Conservation (phyloP, 169 alveolate genomes). For the Perkinsus marinus region DNA sequence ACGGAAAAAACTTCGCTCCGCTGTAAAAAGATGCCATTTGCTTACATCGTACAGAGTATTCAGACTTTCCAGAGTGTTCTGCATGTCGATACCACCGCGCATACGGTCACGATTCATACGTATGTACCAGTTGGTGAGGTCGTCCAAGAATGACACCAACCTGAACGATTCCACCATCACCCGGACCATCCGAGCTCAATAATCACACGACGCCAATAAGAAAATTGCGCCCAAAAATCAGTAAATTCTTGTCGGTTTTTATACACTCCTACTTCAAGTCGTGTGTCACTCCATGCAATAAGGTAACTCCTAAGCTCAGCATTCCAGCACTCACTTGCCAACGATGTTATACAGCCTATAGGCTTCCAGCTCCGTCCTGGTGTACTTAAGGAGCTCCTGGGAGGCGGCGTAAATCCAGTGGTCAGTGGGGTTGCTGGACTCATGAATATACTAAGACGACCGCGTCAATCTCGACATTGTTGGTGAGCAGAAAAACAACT, state of each 20-base stretch:
- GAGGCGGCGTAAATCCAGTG: conserved; percentile 82
- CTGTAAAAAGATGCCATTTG: conserved; percentile 15
- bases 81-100: conserved; percentile 82
- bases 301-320: no score
- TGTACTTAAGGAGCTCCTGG: conserved; percentile 45
- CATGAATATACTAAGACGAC: neutral
- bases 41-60: conserved; percentile 71
- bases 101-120: conserved; percentile 89
- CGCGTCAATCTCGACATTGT: neutral
- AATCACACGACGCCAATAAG: no score
- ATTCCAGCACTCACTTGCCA: neutral
- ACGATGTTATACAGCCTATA: conserved; percentile 89
- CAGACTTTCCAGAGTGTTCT: conserved; percentile 62
- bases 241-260: no score
- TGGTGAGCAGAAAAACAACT: neutral
- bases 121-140: conserved; percentile 87
- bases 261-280: no score
- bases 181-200: neutral
- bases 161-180: conserved; percentile 33
- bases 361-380: conserved; percentile 83
- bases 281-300: no score
- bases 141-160: conserved; percentile 80
- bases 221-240: no score
- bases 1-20: neutral
- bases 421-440: conserved; percentile 71